Base-by-base conservation (phyloP, 2,329 filamentous ascomycete species). In the Venturia aucupariae region DNA sequence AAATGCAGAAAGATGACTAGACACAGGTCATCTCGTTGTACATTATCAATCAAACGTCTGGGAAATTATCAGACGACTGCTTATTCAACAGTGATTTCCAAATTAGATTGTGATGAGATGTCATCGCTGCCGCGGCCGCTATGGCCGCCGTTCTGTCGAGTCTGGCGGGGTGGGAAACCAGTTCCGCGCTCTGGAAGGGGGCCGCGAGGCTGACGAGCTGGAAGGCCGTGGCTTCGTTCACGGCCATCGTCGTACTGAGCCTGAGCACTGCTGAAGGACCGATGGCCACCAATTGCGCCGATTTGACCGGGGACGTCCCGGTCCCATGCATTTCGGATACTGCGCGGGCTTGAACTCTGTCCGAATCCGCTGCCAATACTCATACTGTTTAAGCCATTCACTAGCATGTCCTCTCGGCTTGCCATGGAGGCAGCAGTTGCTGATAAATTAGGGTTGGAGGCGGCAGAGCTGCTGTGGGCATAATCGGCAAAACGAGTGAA, bases 371-470 rank as follows among this genome's bases (percentile, higher is more conserved):
- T 79, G 39, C 82, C 82, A 44, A 89, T 76, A 64, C 79, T 83
- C 75, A 89, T 81, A 67, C 81, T 81, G 65, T 80, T 79, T 66
- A 90, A 79, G 65, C 85, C 85, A 70, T 86, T 86, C 70, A 87
- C 84, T 44, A 89, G 76, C 68, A 85, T 76, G 66, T 86, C 84
- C 66, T 85, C 82, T 64, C 82, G 80, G 70, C 81, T 80, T 68
- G 75, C 71, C 79, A 73, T 76, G 54, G 73, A 74, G 17, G 79
- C 80, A 15, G 80, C 79, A 15, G 82, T 85, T 15, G 85, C 84
- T 3, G 87, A 88, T 66, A 88, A 78, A 61, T 83, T 87, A 10
- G 87, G 86, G 27, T 87, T 89, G 71, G 83, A 86, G 51, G 85
- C 85, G 38, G 84, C 80, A 42, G 78, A 81, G 69, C 80, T 85